Evolutionary conservation across 2,329 filamentous ascomycete species (phyloP).

Genomic region (Diplocarpon rosae): DNA sequence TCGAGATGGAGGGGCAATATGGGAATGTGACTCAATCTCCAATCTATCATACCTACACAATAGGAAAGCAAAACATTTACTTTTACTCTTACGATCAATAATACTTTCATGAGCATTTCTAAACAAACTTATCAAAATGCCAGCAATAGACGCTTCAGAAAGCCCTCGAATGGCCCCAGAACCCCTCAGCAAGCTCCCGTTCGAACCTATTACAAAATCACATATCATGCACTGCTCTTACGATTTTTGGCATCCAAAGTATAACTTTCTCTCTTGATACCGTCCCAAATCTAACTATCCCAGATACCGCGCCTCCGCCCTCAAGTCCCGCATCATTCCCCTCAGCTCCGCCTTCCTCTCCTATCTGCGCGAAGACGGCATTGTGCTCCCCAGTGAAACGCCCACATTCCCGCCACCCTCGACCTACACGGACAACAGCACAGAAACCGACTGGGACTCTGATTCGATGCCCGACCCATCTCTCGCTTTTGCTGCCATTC

Average conservation of each 20-base stretch:
- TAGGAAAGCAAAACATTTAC: too few relatives aligned
- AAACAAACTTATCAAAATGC: constrained; percentile 16
- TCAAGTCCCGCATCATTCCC: constrained; percentile 77
- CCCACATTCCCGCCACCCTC: constrained; percentile 26
- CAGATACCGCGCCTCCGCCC: constrained; percentile 68
- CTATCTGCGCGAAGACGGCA: constrained; percentile 87
- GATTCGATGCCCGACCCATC: constrained; percentile 25
- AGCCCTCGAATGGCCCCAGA: constrained; percentile 10
- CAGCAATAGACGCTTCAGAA: constrained; percentile 15
- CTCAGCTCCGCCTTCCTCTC: constrained; percentile 65
- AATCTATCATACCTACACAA: too few relatives aligned
- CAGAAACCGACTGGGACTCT: constrained; percentile 45
- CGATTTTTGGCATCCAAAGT: constrained; percentile 79
- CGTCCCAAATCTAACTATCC: constrained; percentile 1
- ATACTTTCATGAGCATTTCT: neutral
- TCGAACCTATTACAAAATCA: constrained; percentile 71
- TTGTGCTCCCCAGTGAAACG: constrained; percentile 62
- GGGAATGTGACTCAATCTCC: neutral
- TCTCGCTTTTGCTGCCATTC: constrained; percentile 52
- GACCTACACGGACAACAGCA: constrained; percentile 31
- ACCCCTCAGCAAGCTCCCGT: constrained; percentile 41
- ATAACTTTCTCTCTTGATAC: constrained; percentile 18
- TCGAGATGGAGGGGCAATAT: constrained; percentile 9
- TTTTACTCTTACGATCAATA: neutral
- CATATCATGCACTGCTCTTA: constrained; percentile 95